These are phyloP conservation scores for Solanum hybrid DNA, from an alignment of 305 asterid genomes.

Conservation along the genomic window DNA sequence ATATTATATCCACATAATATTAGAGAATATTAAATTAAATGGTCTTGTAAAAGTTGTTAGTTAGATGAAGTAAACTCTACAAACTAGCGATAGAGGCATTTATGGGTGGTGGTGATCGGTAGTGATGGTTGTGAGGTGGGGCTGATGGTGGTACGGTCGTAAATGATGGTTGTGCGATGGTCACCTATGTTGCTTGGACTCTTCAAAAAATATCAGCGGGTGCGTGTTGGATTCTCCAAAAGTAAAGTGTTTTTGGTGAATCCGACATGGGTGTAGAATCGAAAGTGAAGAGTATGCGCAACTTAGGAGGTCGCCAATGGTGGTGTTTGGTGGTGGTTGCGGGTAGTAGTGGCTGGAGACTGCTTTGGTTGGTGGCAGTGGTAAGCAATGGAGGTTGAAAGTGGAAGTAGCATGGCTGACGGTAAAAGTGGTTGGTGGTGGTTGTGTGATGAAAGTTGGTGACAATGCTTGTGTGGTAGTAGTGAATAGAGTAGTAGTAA, in stretches of 20 bases:
- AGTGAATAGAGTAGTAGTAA: neutral
- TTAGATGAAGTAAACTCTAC: neutral
- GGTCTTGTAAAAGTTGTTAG: neutral
- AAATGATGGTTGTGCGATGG: neutral
- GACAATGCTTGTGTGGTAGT: neutral
- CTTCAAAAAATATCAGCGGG: neutral
- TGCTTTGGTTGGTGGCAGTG: neutral
- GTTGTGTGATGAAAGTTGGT: neutral
- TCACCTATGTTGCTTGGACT: neutral
- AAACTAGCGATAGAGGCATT: neutral
- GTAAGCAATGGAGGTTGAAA: neutral
- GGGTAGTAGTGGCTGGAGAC: neutral
- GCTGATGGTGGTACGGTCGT: neutral
- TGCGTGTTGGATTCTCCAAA: neutral
- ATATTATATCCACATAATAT: neutral
- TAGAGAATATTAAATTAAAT: neutral
- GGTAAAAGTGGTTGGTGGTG: neutral
- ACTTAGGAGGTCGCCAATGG: neutral
- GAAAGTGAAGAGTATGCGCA: neutral
- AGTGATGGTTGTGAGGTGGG: neutral
- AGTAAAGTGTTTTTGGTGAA: neutral
- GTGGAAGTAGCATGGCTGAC: neutral
- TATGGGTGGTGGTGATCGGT: neutral
- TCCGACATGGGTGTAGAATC: neutral
- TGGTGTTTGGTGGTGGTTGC: neutral